These are phyloP conservation scores for Saccharomyces hybrid DNA, from an alignment of 1,139 yeast species.

Conservation along the genomic window DNA sequence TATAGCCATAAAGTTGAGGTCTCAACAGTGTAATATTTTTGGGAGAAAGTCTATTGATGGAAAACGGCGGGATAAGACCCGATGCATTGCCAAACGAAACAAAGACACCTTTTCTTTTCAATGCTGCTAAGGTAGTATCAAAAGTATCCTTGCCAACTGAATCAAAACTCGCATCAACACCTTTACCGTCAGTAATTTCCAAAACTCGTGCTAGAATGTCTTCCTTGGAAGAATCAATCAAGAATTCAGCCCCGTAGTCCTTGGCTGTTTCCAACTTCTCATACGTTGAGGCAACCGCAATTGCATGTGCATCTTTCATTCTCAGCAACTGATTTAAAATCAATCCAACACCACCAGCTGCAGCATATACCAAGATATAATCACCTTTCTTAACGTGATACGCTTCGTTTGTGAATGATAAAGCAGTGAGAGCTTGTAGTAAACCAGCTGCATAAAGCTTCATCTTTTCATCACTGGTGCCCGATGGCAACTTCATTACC, in stretches of 20 bases:
- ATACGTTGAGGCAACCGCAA: constrained; percentile 74
- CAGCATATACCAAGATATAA: constrained; percentile 72
- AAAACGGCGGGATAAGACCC: constrained; percentile 71
- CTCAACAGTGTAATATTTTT: constrained; percentile 59
- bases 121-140: constrained; percentile 50
- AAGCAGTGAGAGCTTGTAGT: constrained; percentile 73
- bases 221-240: constrained; percentile 52
- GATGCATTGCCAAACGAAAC: constrained; percentile 80
- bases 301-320: constrained; percentile 64
- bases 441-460: constrained; percentile 53
- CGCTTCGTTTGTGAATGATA: constrained; percentile 60
- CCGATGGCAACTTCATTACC: constrained; percentile 44
- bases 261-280: constrained; percentile 59
- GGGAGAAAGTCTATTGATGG: constrained; percentile 42
- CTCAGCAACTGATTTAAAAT: constrained; percentile 57
- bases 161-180: constrained; percentile 70
- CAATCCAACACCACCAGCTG: constrained; percentile 90
- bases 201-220: constrained; percentile 47
- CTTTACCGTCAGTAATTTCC: constrained; percentile 62
- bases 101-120: constrained; percentile 67
- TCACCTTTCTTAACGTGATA: constrained; percentile 63
- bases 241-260: constrained; percentile 64
- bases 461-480: constrained; percentile 40
- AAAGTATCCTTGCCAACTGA: constrained; percentile 81
- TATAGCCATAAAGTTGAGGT: constrained; percentile 54